These are phyloP conservation scores for Candida tibetensis DNA, from an alignment of 805 yeast genomes.

Conservation along the genomic window DNA sequence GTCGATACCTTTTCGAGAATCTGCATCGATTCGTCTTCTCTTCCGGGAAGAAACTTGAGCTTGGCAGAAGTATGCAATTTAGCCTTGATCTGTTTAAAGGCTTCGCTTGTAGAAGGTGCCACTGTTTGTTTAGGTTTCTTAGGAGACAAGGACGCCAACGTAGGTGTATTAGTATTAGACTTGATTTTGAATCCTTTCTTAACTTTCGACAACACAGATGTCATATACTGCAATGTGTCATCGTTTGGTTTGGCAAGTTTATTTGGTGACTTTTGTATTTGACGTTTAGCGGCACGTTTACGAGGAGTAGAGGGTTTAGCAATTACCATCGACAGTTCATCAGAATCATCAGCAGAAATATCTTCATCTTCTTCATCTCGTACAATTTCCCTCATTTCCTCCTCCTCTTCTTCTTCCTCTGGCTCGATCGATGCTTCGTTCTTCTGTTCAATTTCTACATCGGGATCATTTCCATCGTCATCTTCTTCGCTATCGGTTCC, in stretches of 20 bases:
- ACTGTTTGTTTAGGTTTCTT: slow-evolving; percentile 6
- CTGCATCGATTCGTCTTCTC: slow-evolving; percentile 78
- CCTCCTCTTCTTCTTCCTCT: slow-evolving; percentile 14
- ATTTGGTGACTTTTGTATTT: slow-evolving; percentile 23
- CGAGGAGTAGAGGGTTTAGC: background rate
- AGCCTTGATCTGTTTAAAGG: slow-evolving; percentile 39
- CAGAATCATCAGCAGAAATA: slow-evolving; percentile 8
- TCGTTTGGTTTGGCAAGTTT: slow-evolving; percentile 18
- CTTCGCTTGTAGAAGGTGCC: slow-evolving; percentile 18
- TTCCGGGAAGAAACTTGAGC: slow-evolving; percentile 66
- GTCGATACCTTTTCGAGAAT: slow-evolving; percentile 67
- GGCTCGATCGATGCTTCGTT: background rate
- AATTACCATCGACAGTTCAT: slow-evolving; percentile 7
- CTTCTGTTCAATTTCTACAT: slow-evolving; percentile 22
- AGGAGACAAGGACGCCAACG: slow-evolving; percentile 19
- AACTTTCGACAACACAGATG: slow-evolving; percentile 18
- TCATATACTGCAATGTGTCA: slow-evolving; percentile 14
- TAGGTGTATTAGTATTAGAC: slow-evolving; percentile 16
- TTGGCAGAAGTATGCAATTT: slow-evolving; percentile 45
- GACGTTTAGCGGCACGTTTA: slow-evolving; percentile 22
- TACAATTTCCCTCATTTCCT: slow-evolving; percentile 22
- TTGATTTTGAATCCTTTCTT: slow-evolving; percentile 26
- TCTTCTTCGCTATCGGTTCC: background rate
- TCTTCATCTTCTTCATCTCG: slow-evolving; percentile 9
- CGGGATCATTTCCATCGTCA: slow-evolving; percentile 15